Base-by-base conservation (phyloP, 208 protist species). In the Leishmania guyanensis region DNA sequence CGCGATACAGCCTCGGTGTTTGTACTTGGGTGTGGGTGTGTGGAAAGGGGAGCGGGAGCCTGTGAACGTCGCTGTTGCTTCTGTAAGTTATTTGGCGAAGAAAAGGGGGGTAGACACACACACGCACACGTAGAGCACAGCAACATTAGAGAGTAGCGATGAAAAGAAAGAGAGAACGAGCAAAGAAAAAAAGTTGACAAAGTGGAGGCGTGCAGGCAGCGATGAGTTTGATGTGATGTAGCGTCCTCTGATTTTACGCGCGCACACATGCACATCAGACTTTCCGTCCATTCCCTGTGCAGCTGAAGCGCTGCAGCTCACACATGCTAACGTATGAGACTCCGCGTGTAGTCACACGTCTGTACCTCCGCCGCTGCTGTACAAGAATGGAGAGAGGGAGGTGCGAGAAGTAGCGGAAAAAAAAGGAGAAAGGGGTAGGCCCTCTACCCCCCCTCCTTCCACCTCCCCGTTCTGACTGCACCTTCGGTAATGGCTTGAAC, bases 81-180 rank as follows among this genome's bases (percentile, higher is more conserved):
- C 22, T 58, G 9, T 53, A 22, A 20, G 10, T 80, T 69, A 39
- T 71, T 26, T 36, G 46, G 29, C 68, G 51, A n/a, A 12, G 48
- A 79, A 54, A 69, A 73, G 39, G 33, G 50, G 33, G 64, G 43
- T 79, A 14, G 1, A 58, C 43, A 71, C n/a, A 71, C 17, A 71
- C 8, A 48, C 71, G 46, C 14, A 62, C 71, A 76, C 29, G n/a
- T 0, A 76, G 33, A 16, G 14, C 50, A 17, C 50, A 48, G 48
- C 46, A 53, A 46, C 17, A 26, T 2, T 51, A 29, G 46, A 53
- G 33, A 46, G 26, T 33, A 17, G 39, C 68, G 22, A 3, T 33
- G 68, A n/a, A 36, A 8, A 6, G 20, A 73, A 26, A 33, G 62
- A 39, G 62, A 36, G 62, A 68, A 26, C 43, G 22, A 65, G 60